Evolutionary conservation across 2,329 filamentous ascomycete species (phyloP).

Genomic region (Didymella pinodella): DNA sequence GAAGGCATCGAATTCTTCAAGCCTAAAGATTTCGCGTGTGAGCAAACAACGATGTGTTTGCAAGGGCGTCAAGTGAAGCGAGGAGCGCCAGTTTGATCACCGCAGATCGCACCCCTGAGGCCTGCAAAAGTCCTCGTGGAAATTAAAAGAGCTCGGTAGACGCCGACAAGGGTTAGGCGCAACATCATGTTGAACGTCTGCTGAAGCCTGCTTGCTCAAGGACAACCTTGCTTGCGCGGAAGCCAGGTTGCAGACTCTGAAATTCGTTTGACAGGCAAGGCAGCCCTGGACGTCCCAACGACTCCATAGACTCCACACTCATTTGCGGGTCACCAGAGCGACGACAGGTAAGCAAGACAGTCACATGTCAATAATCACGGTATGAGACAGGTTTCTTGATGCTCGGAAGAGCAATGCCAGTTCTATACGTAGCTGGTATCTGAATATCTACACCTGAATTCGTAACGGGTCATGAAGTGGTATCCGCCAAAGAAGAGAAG

Average conservation of each 20-base stretch:
- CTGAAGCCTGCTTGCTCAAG: neutral
- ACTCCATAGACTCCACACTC: neutral
- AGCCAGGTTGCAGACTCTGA: constrained; percentile 5
- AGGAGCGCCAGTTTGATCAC: constrained; percentile 19
- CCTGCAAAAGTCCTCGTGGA: constrained; percentile 20
- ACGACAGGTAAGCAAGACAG: neutral
- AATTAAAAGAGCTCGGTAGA: constrained; percentile 16
- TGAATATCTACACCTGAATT: constrained; percentile 20
- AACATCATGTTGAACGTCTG: constrained; percentile 12
- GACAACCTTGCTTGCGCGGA: constrained; percentile 11
- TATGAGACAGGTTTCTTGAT: neutral
- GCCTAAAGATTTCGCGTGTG: neutral
- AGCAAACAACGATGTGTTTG: constrained; percentile 2
- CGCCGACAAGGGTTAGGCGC: constrained; percentile 12
- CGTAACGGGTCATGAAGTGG: constrained; percentile 18
- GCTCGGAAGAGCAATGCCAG: constrained; percentile 5
- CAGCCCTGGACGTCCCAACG: neutral
- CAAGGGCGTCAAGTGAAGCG: constrained; percentile 16
- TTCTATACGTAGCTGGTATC: constrained; percentile 11
- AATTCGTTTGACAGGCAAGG: constrained; percentile 3
- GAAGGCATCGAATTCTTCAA: neutral
- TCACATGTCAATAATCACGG: neutral
- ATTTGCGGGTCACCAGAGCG: constrained; percentile 5
- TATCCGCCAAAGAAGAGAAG: constrained; percentile 20
- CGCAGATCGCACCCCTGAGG: constrained; percentile 13